Conservation (phyloP, 2,329 filamentous ascomycete species). For the Ophiocordyceps polyrhachis-furcata region DNA sequence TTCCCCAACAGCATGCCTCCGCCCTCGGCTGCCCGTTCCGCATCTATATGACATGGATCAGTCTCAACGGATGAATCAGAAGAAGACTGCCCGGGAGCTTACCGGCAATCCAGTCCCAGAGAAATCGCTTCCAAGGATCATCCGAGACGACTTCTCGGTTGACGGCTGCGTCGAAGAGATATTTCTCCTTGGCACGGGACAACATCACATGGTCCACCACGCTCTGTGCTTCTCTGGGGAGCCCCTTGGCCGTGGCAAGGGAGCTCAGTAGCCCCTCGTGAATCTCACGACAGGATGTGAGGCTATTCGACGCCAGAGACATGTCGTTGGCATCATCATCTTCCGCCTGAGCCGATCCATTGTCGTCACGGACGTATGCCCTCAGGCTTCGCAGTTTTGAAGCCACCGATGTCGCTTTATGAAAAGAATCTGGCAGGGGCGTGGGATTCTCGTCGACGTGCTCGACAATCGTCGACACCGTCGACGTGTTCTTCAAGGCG, state of each 20-base stretch:
- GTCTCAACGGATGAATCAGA: slow-evolving; percentile 5
- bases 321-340: slow-evolving; percentile 14
- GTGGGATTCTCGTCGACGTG: slow-evolving; percentile 17
- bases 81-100: not conserved
- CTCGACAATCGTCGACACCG: slow-evolving; percentile 15
- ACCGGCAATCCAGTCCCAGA: slow-evolving; percentile 64
- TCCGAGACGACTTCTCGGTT: slow-evolving; percentile 53
- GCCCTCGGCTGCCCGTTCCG: slow-evolving; percentile 43
- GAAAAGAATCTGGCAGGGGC: slow-evolving; percentile 22
- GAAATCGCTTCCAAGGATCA: slow-evolving; percentile 54
- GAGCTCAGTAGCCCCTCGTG: slow-evolving; percentile 35
- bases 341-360: slow-evolving; percentile 5
- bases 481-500: slow-evolving; percentile 17
- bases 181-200: slow-evolving; percentile 39
- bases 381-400: slow-evolving; percentile 31
- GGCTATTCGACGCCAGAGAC: slow-evolving; percentile 18
- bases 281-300: slow-evolving; percentile 32
- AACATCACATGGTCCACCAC: slow-evolving; percentile 39
- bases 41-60: slow-evolving; percentile 24
- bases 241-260: slow-evolving; percentile 23
- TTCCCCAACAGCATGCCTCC: slow-evolving; percentile 51
- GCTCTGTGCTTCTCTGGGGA: slow-evolving; percentile 31
- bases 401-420: slow-evolving; percentile 22
- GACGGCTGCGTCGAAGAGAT: slow-evolving; percentile 41
- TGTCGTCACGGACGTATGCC: slow-evolving; percentile 14